Conservation (phyloP, 164 flowering plant genomes). For the Amborella trichopoda region DNA sequence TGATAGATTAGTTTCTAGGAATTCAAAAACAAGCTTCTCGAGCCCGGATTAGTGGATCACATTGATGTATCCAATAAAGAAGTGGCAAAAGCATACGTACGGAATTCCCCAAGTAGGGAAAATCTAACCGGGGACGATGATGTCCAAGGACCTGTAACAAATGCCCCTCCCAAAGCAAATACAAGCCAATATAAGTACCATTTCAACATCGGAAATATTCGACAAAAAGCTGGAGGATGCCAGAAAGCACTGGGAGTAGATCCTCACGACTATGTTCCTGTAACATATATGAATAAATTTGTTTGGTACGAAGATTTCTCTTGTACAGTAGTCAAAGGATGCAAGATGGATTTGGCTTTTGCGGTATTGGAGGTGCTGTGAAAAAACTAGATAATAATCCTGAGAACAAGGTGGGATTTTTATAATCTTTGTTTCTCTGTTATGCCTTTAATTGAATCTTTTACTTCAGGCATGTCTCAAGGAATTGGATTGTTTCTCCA, state of each 20-base stretch:
- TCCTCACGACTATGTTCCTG: conserved; percentile 81
- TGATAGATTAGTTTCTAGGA: conserved; percentile 85
- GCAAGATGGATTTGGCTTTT: conserved; percentile 80
- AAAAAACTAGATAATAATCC: conserved; percentile 84
- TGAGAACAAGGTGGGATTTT: conserved; percentile 71
- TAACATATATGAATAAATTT: conserved; percentile 62
- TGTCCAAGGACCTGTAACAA: conserved; percentile 29
- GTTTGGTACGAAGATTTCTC: conserved; percentile 80
- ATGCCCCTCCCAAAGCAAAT: conserved; percentile 23
- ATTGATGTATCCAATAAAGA: conserved; percentile 76
- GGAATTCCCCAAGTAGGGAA: conserved; percentile 25
- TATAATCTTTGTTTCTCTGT: conserved; percentile 2
- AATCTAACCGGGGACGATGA: conserved; percentile 30
- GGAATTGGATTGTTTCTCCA: too few species aligned
- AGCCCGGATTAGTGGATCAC: conserved; percentile 82
- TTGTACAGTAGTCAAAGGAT: conserved; percentile 61
- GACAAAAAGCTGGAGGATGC: conserved; percentile 94
- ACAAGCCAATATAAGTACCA: conserved; percentile 59
- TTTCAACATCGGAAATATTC: conserved; percentile 84
- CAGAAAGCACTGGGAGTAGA: conserved; percentile 77
- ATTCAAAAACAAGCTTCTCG: conserved; percentile 82
- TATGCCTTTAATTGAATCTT: neutral
- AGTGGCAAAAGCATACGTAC: conserved; percentile 74
- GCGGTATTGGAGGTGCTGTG: conserved; percentile 64
- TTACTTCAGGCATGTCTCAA: neutral